These are phyloP conservation scores for Scedosporium minutisporum DNA, from an alignment of 2,329 filamentous ascomycete genomes.

Conservation along the genomic window DNA sequence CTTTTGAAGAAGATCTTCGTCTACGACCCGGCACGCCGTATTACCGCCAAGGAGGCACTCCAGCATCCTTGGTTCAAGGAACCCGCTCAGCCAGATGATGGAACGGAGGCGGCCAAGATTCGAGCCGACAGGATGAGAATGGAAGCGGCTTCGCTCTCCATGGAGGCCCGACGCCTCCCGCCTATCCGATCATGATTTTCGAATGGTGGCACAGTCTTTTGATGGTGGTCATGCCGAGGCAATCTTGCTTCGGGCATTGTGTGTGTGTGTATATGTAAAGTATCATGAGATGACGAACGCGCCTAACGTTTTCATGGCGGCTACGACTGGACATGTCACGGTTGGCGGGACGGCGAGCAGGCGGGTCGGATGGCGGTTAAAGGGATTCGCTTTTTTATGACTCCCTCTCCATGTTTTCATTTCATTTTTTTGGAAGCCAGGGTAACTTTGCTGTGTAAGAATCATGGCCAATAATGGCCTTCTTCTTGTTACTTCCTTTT, in stretches of 20 bases:
- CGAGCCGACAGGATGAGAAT: slow-evolving; percentile 40
- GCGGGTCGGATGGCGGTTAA: not conserved
- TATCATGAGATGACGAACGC: not conserved
- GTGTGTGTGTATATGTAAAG: not conserved
- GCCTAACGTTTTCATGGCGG: not conserved
- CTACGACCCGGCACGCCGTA: slow-evolving; percentile 55
- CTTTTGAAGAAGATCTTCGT: slow-evolving; percentile 58
- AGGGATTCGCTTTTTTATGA: not conserved
- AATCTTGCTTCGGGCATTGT: not conserved
- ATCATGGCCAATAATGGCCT: not conserved
- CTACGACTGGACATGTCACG: not conserved
- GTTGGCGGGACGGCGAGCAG: not conserved
- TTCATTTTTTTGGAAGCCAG: not conserved
- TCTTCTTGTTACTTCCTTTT: not conserved
- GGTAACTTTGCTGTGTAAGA: not conserved
- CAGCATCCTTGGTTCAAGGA: slow-evolving; percentile 62
- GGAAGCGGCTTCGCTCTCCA: slow-evolving; percentile 24
- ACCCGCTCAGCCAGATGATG: slow-evolving; percentile 52
- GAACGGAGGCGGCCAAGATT: slow-evolving; percentile 58
- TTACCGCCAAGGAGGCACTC: slow-evolving; percentile 56
- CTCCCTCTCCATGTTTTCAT: not conserved
- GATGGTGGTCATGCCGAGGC: not conserved
- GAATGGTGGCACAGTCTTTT: not conserved
- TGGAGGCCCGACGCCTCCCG: slow-evolving; percentile 2
- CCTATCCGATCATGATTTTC: slow-evolving; percentile 3